Conservation (phyloP, 495 filamentous ascomycete genomes). For the Parachaetomium inaequale region DNA sequence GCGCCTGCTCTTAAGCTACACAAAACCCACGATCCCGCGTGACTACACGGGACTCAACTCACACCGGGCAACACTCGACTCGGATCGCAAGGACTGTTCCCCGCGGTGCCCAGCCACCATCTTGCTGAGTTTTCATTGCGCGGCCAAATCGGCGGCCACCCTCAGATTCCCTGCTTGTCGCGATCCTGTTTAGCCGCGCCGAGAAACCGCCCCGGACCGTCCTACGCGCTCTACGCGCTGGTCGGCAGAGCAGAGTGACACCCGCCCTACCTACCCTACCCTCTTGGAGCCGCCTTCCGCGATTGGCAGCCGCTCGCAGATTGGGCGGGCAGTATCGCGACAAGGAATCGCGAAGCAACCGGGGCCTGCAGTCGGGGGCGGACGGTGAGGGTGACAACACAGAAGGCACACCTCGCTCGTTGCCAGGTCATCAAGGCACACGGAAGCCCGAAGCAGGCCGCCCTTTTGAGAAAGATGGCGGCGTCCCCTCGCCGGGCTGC, state of each 20-base stretch:
- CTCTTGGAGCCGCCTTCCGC: not conserved
- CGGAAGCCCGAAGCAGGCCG: slow-evolving; percentile 12
- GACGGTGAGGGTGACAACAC: not conserved
- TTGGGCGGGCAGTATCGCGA: not conserved
- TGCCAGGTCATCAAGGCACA: slow-evolving; percentile 20
- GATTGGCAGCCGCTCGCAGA: slow-evolving; percentile 16
- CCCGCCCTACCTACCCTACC: slow-evolving; percentile 24
- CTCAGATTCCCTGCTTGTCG: slow-evolving; percentile 20
- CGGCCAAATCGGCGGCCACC: slow-evolving; percentile 29
- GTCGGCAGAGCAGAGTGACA: slow-evolving; percentile 21
- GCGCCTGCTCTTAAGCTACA: not conserved
- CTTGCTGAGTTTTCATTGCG: slow-evolving; percentile 15
- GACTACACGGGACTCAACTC: not conserved
- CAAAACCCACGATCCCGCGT: not conserved
- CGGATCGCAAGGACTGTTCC: not conserved
- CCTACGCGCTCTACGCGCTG: slow-evolving; percentile 11
- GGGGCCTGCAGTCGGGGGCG: not conserved
- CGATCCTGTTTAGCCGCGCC: slow-evolving; percentile 33
- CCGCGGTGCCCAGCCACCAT: slow-evolving; percentile 29
- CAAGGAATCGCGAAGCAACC: not conserved
- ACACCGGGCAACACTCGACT: not conserved
- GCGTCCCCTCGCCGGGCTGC: not conserved
- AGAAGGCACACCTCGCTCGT: slow-evolving; percentile 4
- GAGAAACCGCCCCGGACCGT: slow-evolving; percentile 1
- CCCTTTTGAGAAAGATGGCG: slow-evolving; percentile 12